phyloP scores from a whole-genome alignment of 129 eudicot species.

The Cynara cardunculus region DNA sequence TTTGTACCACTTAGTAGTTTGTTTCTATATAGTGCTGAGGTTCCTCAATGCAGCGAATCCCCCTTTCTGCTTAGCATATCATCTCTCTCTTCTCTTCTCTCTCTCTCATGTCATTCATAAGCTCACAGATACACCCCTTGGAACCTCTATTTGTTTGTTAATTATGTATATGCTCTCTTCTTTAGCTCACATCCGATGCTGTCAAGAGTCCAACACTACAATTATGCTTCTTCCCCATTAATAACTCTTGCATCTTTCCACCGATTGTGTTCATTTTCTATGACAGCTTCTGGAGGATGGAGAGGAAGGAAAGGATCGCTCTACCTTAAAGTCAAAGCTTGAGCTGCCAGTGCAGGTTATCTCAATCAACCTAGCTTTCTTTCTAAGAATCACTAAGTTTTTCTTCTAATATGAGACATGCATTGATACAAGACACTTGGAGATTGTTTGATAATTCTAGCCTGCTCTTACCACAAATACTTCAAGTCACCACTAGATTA shows the following conservation, averaged over 20 bases:
- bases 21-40: neutral
- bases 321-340: slow-evolving; percentile 82
- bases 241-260: slow-evolving; percentile 12
- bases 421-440: neutral
- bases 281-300: slow-evolving; percentile 89
- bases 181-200: neutral
- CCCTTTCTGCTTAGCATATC: neutral
- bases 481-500: neutral
- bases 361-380: slow-evolving; percentile 1
- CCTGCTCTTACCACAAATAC: neutral
- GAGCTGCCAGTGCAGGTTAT: slow-evolving; percentile 97
- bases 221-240: neutral
- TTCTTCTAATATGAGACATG: neutral
- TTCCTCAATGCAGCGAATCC: neutral
- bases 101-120: neutral
- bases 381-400: neutral
- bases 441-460: slow-evolving; percentile 14
- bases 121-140: neutral
- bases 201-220: neutral
- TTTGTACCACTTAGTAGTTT: neutral
- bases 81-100: neutral
- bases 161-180: neutral
- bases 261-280: neutral
- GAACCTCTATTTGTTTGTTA: neutral
- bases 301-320: slow-evolving; percentile 81